A percentile compares a stretch with the other conserved stretches of the same genome.
These are phyloP conservation scores for Rhynchospora breviuscula DNA, from an alignment of 176 grass and related monocot species.

Conservation along the genomic window DNA sequence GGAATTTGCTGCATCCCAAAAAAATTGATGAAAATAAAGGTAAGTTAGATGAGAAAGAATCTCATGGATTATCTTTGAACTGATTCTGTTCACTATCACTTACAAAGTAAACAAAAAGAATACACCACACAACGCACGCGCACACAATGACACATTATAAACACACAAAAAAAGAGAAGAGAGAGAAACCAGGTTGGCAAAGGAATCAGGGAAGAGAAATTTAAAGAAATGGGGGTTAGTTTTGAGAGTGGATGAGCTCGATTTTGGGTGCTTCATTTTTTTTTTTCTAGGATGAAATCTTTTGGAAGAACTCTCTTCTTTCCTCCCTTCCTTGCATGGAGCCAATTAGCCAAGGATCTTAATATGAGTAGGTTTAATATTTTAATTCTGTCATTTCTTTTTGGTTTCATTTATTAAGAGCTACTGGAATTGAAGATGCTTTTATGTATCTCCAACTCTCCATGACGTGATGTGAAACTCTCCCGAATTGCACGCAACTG, in stretches of 20 bases:
- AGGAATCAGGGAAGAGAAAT: conserved; percentile 22
- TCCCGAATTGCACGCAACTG: background rate
- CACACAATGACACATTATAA: background rate
- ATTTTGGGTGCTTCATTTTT: background rate
- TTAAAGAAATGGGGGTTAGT: conserved; percentile 20
- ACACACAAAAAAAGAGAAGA: background rate
- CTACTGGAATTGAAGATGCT: background rate
- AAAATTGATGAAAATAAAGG: background rate
- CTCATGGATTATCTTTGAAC: background rate
- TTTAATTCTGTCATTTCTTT: background rate
- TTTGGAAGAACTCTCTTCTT: background rate
- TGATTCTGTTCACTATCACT: background rate
- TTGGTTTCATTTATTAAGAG: background rate
- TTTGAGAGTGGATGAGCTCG: background rate
- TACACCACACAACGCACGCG: background rate
- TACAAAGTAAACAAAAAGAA: background rate
- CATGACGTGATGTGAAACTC: background rate
- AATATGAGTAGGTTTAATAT: too few relatives aligned
- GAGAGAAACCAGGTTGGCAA: conserved; percentile 12
- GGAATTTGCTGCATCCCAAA: conserved; percentile 17
- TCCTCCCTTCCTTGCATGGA: background rate
- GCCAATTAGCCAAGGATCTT: too few relatives aligned
- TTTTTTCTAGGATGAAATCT: background rate
- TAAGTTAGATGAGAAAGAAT: background rate
- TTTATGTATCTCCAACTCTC: background rate